Evolutionary conservation across 306 rosid species (phyloP), one percentile per base, ranked within the genome.

Genomic region (Acacia confusa): DNA sequence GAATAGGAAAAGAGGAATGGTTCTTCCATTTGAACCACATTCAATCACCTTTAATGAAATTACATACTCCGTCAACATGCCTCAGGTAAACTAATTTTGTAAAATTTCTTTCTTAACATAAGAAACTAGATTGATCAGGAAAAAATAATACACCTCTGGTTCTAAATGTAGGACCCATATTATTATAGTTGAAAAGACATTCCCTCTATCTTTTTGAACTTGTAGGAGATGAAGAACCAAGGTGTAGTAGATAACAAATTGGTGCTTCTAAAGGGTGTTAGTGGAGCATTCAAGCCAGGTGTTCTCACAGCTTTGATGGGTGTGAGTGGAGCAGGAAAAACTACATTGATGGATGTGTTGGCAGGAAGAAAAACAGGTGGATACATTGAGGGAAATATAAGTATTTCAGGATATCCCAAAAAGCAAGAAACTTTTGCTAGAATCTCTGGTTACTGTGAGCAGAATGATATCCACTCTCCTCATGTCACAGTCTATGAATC

Each of bases 301-400:
- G 86, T 92, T 83, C 87, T 92, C 77, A 92, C 97, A 72, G 95
- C 94, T 80, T 78, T 92, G 11, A 92, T 92, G 95, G 97, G 95
- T 36, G 94, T 92, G 22, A 92, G 97, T 83, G 97, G 97, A 52
- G 97, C 95, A 36, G 97, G 36, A 34, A 34, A 34, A 34, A 34
- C 36, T 34, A 34, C 36, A 3, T 4, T 34, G 6, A 34, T 34
- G 36, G 36, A 34, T 34, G 36, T 34, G 5, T 34, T 34, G 36
- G 36, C 36, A 3, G 36, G 36, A 3, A 34, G 36, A 34, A 34
- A 34, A 34, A 34, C 36, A 3, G 36, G 6, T 34, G 36, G 36
- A 34, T 34, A 34, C 4, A 34, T 34, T 34, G 6, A 34, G 5
- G 36, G 36, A 4, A 34, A 4, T 6, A 34, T 34, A 66, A 87